Conservation (phyloP, 495 filamentous ascomycete genomes). For the Penicillium coffeae region DNA sequence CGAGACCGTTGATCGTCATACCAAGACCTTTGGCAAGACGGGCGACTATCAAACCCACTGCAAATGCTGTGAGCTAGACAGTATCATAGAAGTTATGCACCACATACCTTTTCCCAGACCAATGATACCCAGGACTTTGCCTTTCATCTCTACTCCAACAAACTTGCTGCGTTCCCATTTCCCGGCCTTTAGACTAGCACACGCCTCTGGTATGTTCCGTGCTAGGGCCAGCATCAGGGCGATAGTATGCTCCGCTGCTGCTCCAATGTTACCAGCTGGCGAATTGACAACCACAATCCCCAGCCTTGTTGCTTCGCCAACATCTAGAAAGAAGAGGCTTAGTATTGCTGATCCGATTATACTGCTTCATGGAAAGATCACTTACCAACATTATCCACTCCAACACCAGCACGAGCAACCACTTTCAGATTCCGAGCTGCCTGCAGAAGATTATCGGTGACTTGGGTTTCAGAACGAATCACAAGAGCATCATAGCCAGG, state of each 20-base stretch:
- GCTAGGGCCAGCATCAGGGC: slow-evolving; percentile 64
- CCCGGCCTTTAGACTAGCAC: slow-evolving; percentile 53
- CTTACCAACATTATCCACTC: slow-evolving; percentile 66
- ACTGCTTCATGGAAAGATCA: background rate
- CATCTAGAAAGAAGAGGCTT: slow-evolving; percentile 38
- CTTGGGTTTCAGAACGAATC: slow-evolving; percentile 69
- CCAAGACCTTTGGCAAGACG: slow-evolving; percentile 64
- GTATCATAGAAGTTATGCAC: background rate
- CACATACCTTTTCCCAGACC: slow-evolving; percentile 61
- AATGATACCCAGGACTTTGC: slow-evolving; percentile 64
- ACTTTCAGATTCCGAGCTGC: slow-evolving; percentile 61
- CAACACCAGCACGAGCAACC: slow-evolving; percentile 70
- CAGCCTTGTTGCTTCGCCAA: slow-evolving; percentile 57
- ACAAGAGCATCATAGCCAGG: slow-evolving; percentile 63
- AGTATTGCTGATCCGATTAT: background rate
- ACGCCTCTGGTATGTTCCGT: slow-evolving; percentile 59
- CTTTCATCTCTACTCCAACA: slow-evolving; percentile 66
- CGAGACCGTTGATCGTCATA: slow-evolving; percentile 62
- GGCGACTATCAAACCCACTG: slow-evolving; percentile 67
- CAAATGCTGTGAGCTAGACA: background rate
- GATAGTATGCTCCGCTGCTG: slow-evolving; percentile 66
- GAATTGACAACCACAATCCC: slow-evolving; percentile 71
- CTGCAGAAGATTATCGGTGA: slow-evolving; percentile 54
- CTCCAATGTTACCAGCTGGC: slow-evolving; percentile 65
- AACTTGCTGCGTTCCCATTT: slow-evolving; percentile 67